These are phyloP conservation scores for Tarenaya hassleriana DNA, from an alignment of 345 rosid species.

Conservation along the genomic window DNA sequence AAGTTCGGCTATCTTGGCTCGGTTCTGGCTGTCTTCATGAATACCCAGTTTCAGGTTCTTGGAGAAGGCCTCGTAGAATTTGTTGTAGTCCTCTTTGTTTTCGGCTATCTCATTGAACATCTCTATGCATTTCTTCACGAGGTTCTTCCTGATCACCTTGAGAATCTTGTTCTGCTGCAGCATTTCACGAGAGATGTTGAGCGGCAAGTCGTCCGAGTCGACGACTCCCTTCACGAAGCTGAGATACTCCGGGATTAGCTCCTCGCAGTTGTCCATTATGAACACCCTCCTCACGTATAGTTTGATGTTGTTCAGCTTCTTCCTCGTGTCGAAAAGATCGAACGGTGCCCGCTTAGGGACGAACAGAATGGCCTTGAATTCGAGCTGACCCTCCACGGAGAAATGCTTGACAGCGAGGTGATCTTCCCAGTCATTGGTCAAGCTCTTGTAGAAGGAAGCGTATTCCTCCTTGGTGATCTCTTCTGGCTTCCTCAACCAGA, in stretches of 20 bases:
- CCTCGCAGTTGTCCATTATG: conserved; percentile 94
- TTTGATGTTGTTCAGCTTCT: conserved; percentile 86
- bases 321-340: conserved; percentile 75
- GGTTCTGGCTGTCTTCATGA: conserved; percentile 84
- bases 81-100: conserved; percentile 80
- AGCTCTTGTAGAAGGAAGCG: conserved; percentile 79
- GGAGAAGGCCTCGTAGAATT: too few species aligned
- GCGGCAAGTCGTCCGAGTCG: conserved; percentile 86
- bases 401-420: conserved; percentile 84
- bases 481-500: conserved; percentile 89
- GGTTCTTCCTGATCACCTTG: conserved; percentile 85
- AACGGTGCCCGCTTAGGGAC: conserved; percentile 84
- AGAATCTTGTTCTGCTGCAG: conserved; percentile 94
- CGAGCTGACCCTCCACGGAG: conserved; percentile 92
- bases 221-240: conserved; percentile 86
- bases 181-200: conserved; percentile 86
- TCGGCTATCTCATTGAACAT: conserved; percentile 87
- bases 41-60: conserved; percentile 84
- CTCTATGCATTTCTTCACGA: conserved; percentile 85
- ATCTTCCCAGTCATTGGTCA: conserved; percentile 86
- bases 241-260: conserved; percentile 72
- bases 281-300: conserved; percentile 79
- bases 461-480: conserved; percentile 87
- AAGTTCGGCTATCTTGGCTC: conserved; percentile 65
- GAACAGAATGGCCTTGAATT: conserved; percentile 75